Evolutionary conservation across 257 asterid genomes (phyloP).

Genomic region (Scutellaria minor): DNA sequence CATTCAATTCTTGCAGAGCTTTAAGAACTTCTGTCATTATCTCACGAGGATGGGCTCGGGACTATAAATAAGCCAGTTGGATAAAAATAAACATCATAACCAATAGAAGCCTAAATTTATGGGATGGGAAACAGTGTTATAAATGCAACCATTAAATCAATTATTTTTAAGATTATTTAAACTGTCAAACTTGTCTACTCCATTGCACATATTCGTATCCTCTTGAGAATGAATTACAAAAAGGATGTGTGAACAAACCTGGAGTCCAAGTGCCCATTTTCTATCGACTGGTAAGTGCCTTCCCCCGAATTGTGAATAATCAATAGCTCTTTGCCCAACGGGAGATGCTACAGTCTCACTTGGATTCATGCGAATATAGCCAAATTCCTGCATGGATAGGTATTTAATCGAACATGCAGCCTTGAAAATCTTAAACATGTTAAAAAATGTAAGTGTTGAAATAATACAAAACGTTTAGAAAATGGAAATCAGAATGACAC

Average conservation of each 20-base stretch:
- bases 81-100: constrained; percentile 27
- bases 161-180: not conserved
- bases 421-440: not conserved
- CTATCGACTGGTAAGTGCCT: constrained; percentile 58
- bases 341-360: constrained; percentile 64
- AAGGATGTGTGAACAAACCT: constrained; percentile 49
- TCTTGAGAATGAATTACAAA: not conserved
- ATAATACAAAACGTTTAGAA: constrained; percentile 13
- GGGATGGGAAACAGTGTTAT: not conserved
- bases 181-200: not conserved
- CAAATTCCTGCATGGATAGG: constrained; percentile 55
- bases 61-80: constrained; percentile 46
- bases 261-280: constrained; percentile 90
- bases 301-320: constrained; percentile 69
- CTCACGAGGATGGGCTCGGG: constrained; percentile 85
- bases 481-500: constrained; percentile 14
- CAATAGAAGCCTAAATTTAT: constrained; percentile 10
- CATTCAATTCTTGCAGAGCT: constrained; percentile 76
- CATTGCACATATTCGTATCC: not conserved
- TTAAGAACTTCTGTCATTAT: constrained; percentile 81
- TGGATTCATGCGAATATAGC: constrained; percentile 52
- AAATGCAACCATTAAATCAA: not conserved
- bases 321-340: constrained; percentile 70
- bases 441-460: not conserved
- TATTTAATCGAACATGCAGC: constrained; percentile 23